Conservation (phyloP, 345 rosid species). For the Rhodamnia argentea region DNA sequence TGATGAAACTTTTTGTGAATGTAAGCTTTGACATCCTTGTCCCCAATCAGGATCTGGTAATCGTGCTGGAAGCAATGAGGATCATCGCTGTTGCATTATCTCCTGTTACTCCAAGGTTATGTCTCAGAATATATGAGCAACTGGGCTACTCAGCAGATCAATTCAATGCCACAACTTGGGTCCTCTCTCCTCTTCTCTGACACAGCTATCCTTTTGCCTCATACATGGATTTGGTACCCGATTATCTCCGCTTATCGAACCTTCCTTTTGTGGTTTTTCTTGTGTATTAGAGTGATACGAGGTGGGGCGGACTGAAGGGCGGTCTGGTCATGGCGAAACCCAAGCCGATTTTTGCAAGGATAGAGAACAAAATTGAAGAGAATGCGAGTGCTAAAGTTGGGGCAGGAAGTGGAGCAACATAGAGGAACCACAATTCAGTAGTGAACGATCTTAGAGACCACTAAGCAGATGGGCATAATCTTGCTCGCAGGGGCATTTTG, state of each 20-base stretch:
- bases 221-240: background rate
- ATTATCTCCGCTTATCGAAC: background rate
- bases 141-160: constrained; percentile 70
- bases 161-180: constrained; percentile 51
- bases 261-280: background rate
- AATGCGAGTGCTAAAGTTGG: background rate
- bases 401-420: background rate
- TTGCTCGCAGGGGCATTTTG: background rate
- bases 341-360: constrained; percentile 70
- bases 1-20: background rate
- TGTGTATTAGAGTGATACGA: constrained; percentile 46
- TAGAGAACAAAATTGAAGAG: constrained; percentile 32
- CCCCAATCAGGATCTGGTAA: constrained; percentile 63
- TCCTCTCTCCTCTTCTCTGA: constrained; percentile 10
- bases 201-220: background rate
- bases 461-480: background rate
- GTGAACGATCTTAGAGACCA: background rate
- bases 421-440: background rate
- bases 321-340: constrained; percentile 87
- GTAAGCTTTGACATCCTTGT: background rate
- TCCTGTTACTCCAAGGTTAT: constrained; percentile 65
- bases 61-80: constrained; percentile 81
- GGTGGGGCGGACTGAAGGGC: constrained; percentile 85
- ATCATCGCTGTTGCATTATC: constrained; percentile 69
- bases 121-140: constrained; percentile 65